Evolutionary conservation across 163 green algal species (phyloP).

Genomic region (Volvox carteri): DNA sequence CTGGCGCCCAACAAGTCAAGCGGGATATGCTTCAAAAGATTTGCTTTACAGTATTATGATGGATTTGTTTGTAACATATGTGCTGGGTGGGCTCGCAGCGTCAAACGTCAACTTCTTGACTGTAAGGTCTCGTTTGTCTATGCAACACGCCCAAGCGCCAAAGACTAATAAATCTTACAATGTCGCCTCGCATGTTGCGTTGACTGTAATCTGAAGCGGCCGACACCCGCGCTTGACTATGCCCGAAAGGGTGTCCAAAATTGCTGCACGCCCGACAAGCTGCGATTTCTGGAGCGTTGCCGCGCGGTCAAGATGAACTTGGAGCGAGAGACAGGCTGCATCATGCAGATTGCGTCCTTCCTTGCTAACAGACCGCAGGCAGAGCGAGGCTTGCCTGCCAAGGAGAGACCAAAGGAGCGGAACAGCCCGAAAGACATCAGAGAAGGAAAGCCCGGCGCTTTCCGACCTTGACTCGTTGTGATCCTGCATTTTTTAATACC

Average conservation of each 20-base stretch:
- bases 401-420: background rate
- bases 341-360: background rate
- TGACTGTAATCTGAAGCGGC: background rate
- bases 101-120: too few species aligned
- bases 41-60: background rate
- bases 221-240: background rate
- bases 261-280: background rate
- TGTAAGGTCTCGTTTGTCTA: too few species aligned
- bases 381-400: background rate
- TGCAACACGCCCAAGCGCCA: background rate
- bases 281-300: background rate
- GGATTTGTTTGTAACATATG: too few species aligned
- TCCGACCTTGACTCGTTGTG: too few species aligned
- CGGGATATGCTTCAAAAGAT: background rate
- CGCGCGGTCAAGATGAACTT: background rate
- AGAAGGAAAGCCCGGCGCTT: background rate
- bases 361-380: background rate
- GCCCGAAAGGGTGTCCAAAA: background rate
- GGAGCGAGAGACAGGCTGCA: background rate
- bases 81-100: too few species aligned
- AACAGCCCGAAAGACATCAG: background rate
- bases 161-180: constrained; percentile 8
- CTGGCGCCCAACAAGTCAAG: background rate
- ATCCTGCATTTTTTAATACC: too few species aligned
- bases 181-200: background rate